phyloP scores from a whole-genome alignment of 192 early-diverging fungal species.

The Coemansia sp. region DNA sequence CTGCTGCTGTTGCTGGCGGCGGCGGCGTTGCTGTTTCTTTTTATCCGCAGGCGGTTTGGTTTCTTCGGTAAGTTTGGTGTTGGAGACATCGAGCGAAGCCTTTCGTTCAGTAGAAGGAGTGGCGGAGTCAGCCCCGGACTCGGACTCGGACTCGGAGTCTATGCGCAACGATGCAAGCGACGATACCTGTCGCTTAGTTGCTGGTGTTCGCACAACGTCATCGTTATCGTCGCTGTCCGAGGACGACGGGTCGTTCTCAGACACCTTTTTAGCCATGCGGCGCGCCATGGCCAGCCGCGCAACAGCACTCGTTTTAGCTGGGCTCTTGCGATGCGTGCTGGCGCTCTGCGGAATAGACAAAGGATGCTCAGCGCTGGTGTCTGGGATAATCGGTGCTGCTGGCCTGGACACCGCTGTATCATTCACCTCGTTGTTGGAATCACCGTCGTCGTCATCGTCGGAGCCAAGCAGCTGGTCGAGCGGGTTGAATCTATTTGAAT shows the following conservation, averaged over 20 bases:
- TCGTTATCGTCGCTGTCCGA: slow-evolving; percentile 8
- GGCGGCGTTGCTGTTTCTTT: background rate
- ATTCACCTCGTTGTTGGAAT: slow-evolving; percentile 2
- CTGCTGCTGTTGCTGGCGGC: background rate
- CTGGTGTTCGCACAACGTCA: background rate
- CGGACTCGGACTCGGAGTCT: slow-evolving; percentile 24
- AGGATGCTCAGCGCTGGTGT: background rate
- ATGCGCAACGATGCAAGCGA: slow-evolving; percentile 12
- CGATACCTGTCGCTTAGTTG: background rate
- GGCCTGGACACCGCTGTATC: background rate
- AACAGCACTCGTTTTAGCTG: slow-evolving; percentile 18
- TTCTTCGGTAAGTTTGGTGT: background rate
- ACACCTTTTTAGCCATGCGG: background rate
- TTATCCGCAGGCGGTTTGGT: background rate
- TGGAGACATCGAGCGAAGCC: background rate
- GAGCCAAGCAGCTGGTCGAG: slow-evolving; percentile 40
- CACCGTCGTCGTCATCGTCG: slow-evolving; percentile 17
- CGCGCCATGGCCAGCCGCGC: slow-evolving; percentile 16
- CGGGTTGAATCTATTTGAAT: slow-evolving; percentile 21
- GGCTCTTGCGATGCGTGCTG: background rate
- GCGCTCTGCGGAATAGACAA: background rate
- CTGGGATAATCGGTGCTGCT: background rate
- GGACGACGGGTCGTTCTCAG: background rate
- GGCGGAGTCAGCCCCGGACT: background rate
- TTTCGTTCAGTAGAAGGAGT: background rate